Evolutionary conservation across 345 rosid genomes (phyloP).

Genomic region (Physaria fendleri): DNA sequence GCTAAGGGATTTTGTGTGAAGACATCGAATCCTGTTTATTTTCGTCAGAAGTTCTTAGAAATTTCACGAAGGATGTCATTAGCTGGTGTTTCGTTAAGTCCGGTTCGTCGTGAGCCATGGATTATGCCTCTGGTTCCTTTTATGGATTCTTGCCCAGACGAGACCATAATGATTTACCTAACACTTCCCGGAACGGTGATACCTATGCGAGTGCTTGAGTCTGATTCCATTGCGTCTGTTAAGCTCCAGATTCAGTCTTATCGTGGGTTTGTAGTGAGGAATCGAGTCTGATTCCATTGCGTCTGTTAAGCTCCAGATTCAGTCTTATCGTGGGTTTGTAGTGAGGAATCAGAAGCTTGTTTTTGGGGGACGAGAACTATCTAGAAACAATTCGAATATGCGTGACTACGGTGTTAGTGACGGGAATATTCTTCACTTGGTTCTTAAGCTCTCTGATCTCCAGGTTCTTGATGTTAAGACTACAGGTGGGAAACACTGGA

Average conservation of each 20-base stretch:
- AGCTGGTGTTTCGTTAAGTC: conserved; percentile 47
- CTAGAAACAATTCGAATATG: conserved; percentile 58
- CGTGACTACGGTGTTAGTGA: conserved; percentile 63
- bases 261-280: conserved; percentile 62
- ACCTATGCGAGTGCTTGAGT: conserved; percentile 52
- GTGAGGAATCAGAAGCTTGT: conserved; percentile 68
- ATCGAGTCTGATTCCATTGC: conserved; percentile 64
- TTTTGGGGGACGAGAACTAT: conserved; percentile 61
- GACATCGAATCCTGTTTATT: not conserved
- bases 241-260: conserved; percentile 61
- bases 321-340: conserved; percentile 58
- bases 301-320: conserved; percentile 66
- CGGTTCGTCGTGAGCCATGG: conserved; percentile 31
- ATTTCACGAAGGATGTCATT: conserved; percentile 38
- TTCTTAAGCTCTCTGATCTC: conserved; percentile 65
- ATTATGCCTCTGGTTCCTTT: conserved; percentile 28
- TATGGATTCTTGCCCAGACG: conserved; percentile 24
- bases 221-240: conserved; percentile 64
- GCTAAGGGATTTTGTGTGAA: conserved; percentile 5
- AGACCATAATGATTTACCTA: conserved; percentile 49
- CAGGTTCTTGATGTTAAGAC: conserved; percentile 63
- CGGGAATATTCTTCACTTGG: conserved; percentile 71
- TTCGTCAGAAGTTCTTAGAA: not conserved
- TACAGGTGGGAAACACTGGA: conserved; percentile 44
- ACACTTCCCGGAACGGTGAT: conserved; percentile 31